phyloP scores from a whole-genome alignment of 1,284 basidiomycete genomes.

The Somion occarium region DNA sequence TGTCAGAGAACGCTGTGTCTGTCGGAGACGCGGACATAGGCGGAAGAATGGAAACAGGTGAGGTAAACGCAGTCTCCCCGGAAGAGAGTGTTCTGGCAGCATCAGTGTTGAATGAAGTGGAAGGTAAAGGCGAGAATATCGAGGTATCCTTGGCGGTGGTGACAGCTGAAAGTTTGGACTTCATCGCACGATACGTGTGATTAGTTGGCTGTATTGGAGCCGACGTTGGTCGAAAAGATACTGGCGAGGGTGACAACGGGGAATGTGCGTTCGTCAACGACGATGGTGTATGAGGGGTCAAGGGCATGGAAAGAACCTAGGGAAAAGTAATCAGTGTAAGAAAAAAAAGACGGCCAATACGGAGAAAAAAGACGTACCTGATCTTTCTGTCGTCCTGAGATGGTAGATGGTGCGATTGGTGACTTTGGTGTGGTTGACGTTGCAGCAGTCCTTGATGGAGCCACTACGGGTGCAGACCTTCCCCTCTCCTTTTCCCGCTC shows the following conservation, averaged over 20 bases:
- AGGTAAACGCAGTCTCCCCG: not conserved
- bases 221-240: not conserved
- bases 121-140: constrained; percentile 1
- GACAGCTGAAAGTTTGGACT: not conserved
- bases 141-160: not conserved
- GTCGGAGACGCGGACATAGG: constrained; percentile 7
- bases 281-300: constrained; percentile 1
- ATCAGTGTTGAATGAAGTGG: not conserved
- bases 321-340: not conserved
- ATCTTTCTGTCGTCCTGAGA: not conserved
- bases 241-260: not conserved
- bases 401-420: not conserved
- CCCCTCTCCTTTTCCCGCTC: constrained; percentile 51
- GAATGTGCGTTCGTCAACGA: not conserved
- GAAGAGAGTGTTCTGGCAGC: not conserved
- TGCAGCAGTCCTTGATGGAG: not conserved
- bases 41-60: constrained; percentile 6
- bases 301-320: not conserved
- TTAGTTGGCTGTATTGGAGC: not conserved
- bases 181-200: not conserved
- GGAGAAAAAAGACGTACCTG: not conserved
- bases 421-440: not conserved
- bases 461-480: constrained; percentile 9
- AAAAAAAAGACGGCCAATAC: not conserved
- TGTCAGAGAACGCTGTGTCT: constrained; percentile 8